These are phyloP conservation scores for Calonectria hawksworthii DNA, from an alignment of 2,329 filamentous ascomycete genomes.

Conservation along the genomic window DNA sequence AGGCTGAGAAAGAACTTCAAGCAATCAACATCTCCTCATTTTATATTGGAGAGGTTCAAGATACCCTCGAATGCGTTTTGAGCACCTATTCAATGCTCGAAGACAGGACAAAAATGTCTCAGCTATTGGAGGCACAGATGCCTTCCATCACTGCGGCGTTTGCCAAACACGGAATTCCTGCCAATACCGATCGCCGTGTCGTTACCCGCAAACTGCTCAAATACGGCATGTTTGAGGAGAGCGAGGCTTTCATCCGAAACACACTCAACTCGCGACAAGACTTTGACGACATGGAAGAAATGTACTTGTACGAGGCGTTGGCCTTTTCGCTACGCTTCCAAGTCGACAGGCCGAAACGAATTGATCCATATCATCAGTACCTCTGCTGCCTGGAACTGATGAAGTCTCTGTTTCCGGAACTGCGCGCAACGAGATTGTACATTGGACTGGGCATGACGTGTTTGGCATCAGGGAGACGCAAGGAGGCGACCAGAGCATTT, in stretches of 20 bases:
- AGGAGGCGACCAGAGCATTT: slow-evolving; percentile 3
- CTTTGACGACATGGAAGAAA: not conserved
- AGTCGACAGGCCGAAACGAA: not conserved
- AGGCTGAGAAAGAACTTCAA: not conserved
- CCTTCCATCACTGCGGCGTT: not conserved
- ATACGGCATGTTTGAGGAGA: slow-evolving; percentile 5
- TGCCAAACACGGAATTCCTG: not conserved
- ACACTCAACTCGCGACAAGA: not conserved
- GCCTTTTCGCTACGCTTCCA: not conserved
- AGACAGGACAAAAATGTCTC: not conserved
- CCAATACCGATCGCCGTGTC: not conserved
- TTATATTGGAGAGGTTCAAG: not conserved
- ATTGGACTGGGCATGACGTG: slow-evolving; percentile 4
- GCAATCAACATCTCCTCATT: slow-evolving; percentile 4
- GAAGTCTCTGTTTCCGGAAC: not conserved
- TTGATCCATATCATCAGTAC: not conserved
- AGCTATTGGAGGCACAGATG: not conserved
- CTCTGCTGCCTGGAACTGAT: not conserved
- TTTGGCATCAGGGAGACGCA: not conserved
- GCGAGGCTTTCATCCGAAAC: not conserved
- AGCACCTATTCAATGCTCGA: not conserved
- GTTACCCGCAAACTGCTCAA: not conserved
- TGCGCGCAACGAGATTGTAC: not conserved
- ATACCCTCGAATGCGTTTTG: not conserved
- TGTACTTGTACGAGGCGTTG: not conserved